Conservation (phyloP, 768 basidiomycete species). For the Lactarius pseudohatsudake region DNA sequence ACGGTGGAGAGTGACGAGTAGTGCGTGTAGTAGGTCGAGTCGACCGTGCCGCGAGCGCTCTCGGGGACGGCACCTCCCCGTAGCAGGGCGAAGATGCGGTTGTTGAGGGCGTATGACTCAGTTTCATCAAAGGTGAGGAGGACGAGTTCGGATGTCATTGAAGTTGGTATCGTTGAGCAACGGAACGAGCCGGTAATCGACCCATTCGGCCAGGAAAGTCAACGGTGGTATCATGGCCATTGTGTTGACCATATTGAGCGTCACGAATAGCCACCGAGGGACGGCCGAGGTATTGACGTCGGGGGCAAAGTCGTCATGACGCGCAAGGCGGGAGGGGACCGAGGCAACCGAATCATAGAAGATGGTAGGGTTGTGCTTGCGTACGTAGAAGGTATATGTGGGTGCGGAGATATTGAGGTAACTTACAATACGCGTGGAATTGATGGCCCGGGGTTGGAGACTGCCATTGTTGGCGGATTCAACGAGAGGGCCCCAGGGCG, state of each 20-base stretch:
- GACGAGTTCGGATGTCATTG: conserved; percentile 42
- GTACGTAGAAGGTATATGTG: too few relatives aligned
- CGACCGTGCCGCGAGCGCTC: conserved; percentile 43
- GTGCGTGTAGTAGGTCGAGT: conserved; percentile 58
- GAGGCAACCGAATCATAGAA: too few relatives aligned
- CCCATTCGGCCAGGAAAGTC: conserved; percentile 39
- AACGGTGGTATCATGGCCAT: conserved; percentile 59
- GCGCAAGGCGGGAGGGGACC: too few relatives aligned
- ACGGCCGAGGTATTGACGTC: conserved; percentile 32
- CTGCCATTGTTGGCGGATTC: too few relatives aligned
- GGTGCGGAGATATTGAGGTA: too few relatives aligned
- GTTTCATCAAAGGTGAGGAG: conserved; percentile 63
- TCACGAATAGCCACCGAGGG: conserved; percentile 50
- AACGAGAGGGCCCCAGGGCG: too few relatives aligned
- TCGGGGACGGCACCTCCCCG: conserved; percentile 41
- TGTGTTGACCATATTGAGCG: conserved; percentile 45
- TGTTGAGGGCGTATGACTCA: conserved; percentile 37
- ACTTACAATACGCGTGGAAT: too few relatives aligned
- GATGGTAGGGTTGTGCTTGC: too few relatives aligned
- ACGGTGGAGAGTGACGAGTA: too few relatives aligned
- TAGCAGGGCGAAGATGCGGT: conserved; percentile 47
- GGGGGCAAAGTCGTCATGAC: conserved; percentile 42
- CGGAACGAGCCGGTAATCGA: conserved; percentile 48
- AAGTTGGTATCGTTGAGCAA: conserved; percentile 44
- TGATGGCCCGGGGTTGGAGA: too few relatives aligned